Evolutionary conservation across 2,329 filamentous ascomycete species (phyloP).

Genomic region (Stagonosporopsis vannaccii): DNA sequence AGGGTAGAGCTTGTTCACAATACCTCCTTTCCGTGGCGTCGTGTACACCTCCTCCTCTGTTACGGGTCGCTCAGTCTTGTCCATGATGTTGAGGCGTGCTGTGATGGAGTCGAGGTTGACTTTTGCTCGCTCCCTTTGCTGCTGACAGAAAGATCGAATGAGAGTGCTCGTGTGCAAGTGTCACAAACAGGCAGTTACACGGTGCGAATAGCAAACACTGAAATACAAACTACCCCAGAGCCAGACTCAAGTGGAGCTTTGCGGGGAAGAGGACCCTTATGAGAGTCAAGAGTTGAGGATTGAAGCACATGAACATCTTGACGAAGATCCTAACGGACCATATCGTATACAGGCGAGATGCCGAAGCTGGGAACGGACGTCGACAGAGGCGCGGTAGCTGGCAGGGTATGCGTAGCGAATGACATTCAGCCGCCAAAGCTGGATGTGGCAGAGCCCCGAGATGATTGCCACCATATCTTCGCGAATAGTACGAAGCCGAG

Average conservation of each 20-base stretch:
- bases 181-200: background rate
- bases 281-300: slow-evolving; percentile 20
- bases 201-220: slow-evolving; percentile 5
- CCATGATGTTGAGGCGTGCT: slow-evolving; percentile 29
- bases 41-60: slow-evolving; percentile 29
- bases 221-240: slow-evolving; percentile 17
- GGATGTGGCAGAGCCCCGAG: slow-evolving; percentile 40
- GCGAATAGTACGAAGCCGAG: slow-evolving; percentile 27
- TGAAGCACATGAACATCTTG: slow-evolving; percentile 38
- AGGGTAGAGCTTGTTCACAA: slow-evolving; percentile 46
- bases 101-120: background rate
- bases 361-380: slow-evolving; percentile 28
- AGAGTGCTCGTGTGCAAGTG: background rate
- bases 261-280: slow-evolving; percentile 40
- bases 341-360: slow-evolving; percentile 24
- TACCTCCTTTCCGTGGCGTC: slow-evolving; percentile 33
- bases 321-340: slow-evolving; percentile 26
- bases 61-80: slow-evolving; percentile 23
- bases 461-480: slow-evolving; percentile 36
- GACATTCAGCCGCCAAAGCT: slow-evolving; percentile 27
- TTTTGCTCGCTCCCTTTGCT: background rate
- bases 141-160: background rate
- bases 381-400: slow-evolving; percentile 36
- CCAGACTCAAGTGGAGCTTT: slow-evolving; percentile 23
- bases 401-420: slow-evolving; percentile 32